A percentile compares a stretch with the other conserved stretches of the same genome.
phyloP scores from a whole-genome alignment of 75 land plant species.

The Picea glauca region DNA sequence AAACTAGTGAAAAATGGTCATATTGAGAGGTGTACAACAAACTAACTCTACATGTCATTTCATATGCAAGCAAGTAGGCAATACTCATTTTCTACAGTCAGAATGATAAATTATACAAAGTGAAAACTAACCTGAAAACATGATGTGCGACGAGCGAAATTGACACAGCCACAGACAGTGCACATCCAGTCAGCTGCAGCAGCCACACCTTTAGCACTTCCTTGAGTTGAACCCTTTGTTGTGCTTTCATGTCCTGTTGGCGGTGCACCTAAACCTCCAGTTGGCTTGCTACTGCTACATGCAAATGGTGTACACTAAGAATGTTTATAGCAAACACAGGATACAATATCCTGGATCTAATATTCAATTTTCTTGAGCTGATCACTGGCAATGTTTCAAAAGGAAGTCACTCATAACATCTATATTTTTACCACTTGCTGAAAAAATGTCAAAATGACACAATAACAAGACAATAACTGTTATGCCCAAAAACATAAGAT shows the following conservation, averaged over 20 bases:
- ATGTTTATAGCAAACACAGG: background rate
- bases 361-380: background rate
- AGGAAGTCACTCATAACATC: background rate
- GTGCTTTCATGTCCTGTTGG: slow-evolving; percentile 42
- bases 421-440: background rate
- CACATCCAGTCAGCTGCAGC: slow-evolving; percentile 96
- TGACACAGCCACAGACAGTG: slow-evolving; percentile 92
- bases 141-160: slow-evolving; percentile 88
- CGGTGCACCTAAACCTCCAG: slow-evolving; percentile 69
- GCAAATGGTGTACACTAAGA: slow-evolving; percentile 4
- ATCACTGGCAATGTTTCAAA: background rate
- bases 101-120: background rate
- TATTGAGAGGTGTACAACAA: background rate
- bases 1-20: background rate
- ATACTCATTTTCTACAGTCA: background rate
- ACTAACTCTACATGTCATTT: background rate
- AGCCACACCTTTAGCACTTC: slow-evolving; percentile 28
- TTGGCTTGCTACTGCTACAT: slow-evolving; percentile 92
- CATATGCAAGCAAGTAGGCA: background rate
- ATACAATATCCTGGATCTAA: background rate
- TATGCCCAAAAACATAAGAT: background rate
- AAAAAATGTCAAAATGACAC: background rate
- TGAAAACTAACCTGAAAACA: slow-evolving; percentile 80
- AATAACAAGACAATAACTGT: background rate
- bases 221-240: slow-evolving; percentile 29